These are phyloP conservation scores for Mortierella sp. DNA, from an alignment of 371 early-diverging fungal species.

Conservation along the genomic window DNA sequence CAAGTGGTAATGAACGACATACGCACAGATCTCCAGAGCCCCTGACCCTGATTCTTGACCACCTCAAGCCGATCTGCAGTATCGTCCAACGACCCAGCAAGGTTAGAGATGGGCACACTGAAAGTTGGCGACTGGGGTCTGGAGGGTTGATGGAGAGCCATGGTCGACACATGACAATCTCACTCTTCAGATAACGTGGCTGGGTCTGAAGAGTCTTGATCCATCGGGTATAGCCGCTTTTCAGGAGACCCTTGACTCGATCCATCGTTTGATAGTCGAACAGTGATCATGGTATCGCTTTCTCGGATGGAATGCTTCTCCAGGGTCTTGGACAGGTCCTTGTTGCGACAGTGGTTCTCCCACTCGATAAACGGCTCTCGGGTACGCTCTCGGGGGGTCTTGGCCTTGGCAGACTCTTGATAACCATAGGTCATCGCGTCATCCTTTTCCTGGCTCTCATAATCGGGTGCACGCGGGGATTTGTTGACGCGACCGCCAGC, in stretches of 20 bases:
- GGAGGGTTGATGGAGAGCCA: conserved; percentile 45
- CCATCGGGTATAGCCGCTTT: conserved; percentile 11
- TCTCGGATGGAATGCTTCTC: conserved; percentile 44
- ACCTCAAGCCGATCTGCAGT: conserved; percentile 4
- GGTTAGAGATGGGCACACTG: conserved; percentile 39
- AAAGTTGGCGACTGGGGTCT: conserved; percentile 41
- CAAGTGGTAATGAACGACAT: conserved; percentile 38
- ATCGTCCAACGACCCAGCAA: conserved; percentile 26
- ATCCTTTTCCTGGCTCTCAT: conserved; percentile 18
- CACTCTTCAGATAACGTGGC: neutral
- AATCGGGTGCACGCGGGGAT: neutral
- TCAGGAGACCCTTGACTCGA: conserved; percentile 24
- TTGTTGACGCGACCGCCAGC: conserved; percentile 54
- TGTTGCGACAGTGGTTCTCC: conserved; percentile 35
- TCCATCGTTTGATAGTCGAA: conserved; percentile 33
- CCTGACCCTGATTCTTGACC: neutral
- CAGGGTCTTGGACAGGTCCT: conserved; percentile 25
- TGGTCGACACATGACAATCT: conserved; percentile 36
- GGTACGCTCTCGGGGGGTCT: conserved; percentile 34
- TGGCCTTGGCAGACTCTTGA: neutral
- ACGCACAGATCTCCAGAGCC: conserved; percentile 21
- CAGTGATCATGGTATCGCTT: conserved; percentile 51
- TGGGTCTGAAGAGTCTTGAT: neutral
- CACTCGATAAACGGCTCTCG: conserved; percentile 37
- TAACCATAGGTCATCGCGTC: neutral